Evolutionary conservation across 1,284 basidiomycete genomes (phyloP).

Genomic region (Tausonia pullulans): DNA sequence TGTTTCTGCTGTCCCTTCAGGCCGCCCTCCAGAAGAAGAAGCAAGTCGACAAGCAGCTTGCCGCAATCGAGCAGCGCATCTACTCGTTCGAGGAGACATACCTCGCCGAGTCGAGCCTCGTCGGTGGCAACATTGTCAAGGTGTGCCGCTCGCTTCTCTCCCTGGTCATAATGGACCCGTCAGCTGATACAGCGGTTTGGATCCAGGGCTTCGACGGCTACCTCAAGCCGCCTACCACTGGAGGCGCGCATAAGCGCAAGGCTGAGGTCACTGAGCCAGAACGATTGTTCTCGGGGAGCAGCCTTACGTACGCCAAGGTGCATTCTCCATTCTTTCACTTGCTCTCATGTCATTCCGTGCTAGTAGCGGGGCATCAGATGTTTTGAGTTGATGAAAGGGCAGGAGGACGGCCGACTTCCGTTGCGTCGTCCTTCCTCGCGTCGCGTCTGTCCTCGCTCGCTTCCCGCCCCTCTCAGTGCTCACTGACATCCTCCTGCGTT

Average conservation of each 20-base stretch:
- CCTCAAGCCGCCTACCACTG: constrained; percentile 33
- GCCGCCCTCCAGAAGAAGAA: constrained; percentile 8
- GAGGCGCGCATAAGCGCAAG: constrained; percentile 30
- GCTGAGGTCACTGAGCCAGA: constrained; percentile 32
- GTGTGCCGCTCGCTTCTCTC: constrained; percentile 20
- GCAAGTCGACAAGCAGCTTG: constrained; percentile 17
- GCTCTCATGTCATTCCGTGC: background rate
- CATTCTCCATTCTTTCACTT: background rate
- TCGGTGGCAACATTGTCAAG: constrained; percentile 38
- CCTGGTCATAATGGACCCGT: background rate
- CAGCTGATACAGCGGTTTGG: background rate
- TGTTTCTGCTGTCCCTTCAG: background rate
- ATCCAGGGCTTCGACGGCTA: constrained; percentile 38
- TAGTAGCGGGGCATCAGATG: too few species aligned
- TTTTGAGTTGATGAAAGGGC: too few species aligned
- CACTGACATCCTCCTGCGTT: too few species aligned
- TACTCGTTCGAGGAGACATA: constrained; percentile 41
- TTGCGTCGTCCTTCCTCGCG: too few species aligned
- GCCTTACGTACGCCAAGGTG: constrained; percentile 35
- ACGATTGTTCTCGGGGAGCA: constrained; percentile 36
- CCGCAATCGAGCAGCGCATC: constrained; percentile 37
- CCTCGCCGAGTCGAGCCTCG: constrained; percentile 33
- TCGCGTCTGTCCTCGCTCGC: too few species aligned
- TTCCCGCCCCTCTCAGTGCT: too few species aligned
- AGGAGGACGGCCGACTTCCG: too few species aligned